These are phyloP conservation scores for Trametes punicea DNA, from an alignment of 768 basidiomycete genomes.

Conservation along the genomic window DNA sequence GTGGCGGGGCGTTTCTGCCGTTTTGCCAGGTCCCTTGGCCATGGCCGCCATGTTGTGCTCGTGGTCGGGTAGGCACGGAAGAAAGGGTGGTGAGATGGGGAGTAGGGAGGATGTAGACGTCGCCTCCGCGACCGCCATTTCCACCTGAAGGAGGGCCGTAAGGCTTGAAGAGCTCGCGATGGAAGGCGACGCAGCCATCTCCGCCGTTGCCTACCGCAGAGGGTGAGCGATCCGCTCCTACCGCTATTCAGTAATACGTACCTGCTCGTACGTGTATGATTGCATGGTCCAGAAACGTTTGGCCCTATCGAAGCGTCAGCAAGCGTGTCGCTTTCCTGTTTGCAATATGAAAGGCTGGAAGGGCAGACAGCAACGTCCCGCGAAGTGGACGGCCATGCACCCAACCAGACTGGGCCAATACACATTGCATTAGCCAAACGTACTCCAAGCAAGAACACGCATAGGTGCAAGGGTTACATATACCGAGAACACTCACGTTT, in stretches of 20 bases:
- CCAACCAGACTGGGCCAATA: neutral
- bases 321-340: neutral
- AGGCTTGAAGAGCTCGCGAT: slow-evolving; percentile 82
- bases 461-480: neutral
- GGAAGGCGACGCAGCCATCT: slow-evolving; percentile 89
- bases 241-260: slow-evolving; percentile 29
- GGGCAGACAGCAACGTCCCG: neutral
- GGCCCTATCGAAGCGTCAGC: slow-evolving; percentile 45
- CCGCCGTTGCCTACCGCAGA: slow-evolving; percentile 72
- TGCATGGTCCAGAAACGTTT: slow-evolving; percentile 78
- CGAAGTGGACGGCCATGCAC: too few species aligned
- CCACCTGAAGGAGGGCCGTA: slow-evolving; percentile 92
- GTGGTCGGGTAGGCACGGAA: slow-evolving; percentile 63
- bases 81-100: slow-evolving; percentile 75
- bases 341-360: neutral
- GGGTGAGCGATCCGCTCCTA: neutral
- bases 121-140: slow-evolving; percentile 85
- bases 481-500: slow-evolving; percentile 44
- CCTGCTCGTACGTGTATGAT: slow-evolving; percentile 78
- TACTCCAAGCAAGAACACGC: neutral
- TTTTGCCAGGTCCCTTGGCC: slow-evolving; percentile 89
- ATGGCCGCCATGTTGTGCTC: slow-evolving; percentile 61
- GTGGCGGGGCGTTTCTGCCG: slow-evolving; percentile 70
- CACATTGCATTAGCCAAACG: too few species aligned
- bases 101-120: slow-evolving; percentile 81